These are phyloP conservation scores for Leptographium lundbergii DNA, from an alignment of 2,329 filamentous ascomycete species.

Conservation along the genomic window DNA sequence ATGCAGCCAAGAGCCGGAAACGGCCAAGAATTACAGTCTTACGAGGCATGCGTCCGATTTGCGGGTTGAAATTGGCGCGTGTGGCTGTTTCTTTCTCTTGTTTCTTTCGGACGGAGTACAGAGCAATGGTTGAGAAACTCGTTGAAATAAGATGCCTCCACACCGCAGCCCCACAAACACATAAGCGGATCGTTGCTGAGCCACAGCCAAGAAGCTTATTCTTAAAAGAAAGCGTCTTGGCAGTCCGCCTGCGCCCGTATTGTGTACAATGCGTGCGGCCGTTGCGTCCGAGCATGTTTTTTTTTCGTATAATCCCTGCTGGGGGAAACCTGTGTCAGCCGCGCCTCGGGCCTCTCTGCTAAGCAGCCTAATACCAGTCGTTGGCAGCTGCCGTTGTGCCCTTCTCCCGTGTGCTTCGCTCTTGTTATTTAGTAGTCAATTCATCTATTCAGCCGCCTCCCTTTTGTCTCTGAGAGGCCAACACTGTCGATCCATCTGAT, in stretches of 20 bases:
- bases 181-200: neutral
- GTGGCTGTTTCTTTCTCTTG: too few species aligned
- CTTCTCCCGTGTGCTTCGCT: neutral
- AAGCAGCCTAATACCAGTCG: neutral
- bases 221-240: neutral
- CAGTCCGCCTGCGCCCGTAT: neutral
- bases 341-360: neutral
- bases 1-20: neutral
- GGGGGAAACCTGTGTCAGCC: neutral
- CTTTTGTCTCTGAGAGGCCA: too few species aligned
- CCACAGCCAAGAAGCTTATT: slow-evolving; percentile 2
- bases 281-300: neutral
- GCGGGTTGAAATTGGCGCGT: too few species aligned
- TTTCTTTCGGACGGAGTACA: too few species aligned
- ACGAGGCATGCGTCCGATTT: too few species aligned
- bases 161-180: too few species aligned
- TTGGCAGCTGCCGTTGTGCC: neutral
- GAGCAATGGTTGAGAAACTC: too few species aligned
- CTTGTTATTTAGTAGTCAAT: too few species aligned
- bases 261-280: neutral
- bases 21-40: neutral
- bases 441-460: too few species aligned
- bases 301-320: neutral
- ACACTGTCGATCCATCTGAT: neutral
- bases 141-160: too few species aligned